Evolutionary conservation across 1,284 basidiomycete genomes (phyloP).

Genomic region (Pseudomicrostroma phylloplanum): DNA sequence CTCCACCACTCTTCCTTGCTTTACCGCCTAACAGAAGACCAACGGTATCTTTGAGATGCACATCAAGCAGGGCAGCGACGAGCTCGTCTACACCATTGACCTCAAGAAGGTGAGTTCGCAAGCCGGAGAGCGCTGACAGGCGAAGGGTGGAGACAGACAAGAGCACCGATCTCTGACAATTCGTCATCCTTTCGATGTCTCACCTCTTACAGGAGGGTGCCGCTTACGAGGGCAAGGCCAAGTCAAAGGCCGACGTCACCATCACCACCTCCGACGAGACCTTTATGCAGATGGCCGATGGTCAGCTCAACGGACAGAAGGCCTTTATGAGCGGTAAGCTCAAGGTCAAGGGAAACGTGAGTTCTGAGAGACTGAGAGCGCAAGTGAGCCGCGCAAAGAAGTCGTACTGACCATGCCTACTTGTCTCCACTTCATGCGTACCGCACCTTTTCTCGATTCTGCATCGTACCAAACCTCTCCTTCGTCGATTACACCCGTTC

Average conservation of each 20-base stretch:
- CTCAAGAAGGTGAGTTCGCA: conserved; percentile 65
- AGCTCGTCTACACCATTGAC: conserved; percentile 74
- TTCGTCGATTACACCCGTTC: no score
- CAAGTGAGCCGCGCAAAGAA: no score
- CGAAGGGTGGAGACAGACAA: no score
- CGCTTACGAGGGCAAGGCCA: conserved; percentile 50
- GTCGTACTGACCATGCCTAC: no score
- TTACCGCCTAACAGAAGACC: conserved; percentile 58
- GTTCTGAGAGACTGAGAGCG: no score
- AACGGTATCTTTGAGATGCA: conserved; percentile 86
- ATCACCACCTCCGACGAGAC: conserved; percentile 48
- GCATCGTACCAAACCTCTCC: no score
- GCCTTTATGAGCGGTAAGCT: conserved; percentile 50
- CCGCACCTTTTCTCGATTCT: no score
- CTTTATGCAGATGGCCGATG: conserved; percentile 48
- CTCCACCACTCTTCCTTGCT: conserved; percentile 2
- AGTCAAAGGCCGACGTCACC: conserved; percentile 50
- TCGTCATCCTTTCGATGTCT: no score
- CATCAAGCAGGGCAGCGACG: conserved; percentile 73
- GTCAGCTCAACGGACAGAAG: conserved; percentile 51
- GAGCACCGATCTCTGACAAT: no score
- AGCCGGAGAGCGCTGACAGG: not conserved
- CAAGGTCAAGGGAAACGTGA: conserved; percentile 25
- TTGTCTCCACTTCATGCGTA: no score
- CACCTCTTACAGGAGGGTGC: conserved; percentile 28